These are phyloP conservation scores for Hygrocybe coccinea DNA, from an alignment of 768 basidiomycete genomes.

Conservation along the genomic window DNA sequence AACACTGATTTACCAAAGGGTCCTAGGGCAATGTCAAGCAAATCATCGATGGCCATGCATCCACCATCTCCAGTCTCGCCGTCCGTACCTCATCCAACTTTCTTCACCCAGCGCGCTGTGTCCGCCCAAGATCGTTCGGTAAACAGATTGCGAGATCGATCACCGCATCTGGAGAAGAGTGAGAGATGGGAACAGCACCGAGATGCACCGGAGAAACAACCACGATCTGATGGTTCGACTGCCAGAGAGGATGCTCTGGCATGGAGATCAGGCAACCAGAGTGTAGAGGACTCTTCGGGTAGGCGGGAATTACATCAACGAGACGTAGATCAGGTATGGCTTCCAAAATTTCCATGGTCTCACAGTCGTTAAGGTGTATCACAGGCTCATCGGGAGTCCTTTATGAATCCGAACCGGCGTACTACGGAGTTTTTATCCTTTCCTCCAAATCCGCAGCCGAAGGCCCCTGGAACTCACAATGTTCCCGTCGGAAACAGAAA, in stretches of 20 bases:
- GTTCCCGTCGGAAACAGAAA: slow-evolving; percentile 35
- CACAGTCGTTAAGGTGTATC: background rate
- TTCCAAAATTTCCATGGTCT: background rate
- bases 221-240: background rate
- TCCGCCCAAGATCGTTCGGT: background rate
- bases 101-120: background rate
- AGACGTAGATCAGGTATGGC: slow-evolving; percentile 3
- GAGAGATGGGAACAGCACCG: slow-evolving; percentile 4
- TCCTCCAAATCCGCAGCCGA: slow-evolving; percentile 6
- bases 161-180: slow-evolving; percentile 1
- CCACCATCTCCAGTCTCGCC: slow-evolving; percentile 9
- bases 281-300: slow-evolving; percentile 1
- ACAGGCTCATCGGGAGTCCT: slow-evolving; percentile 1
- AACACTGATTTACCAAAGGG: slow-evolving; percentile 16
- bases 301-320: background rate
- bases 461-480: slow-evolving; percentile 34
- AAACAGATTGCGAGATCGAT: slow-evolving; percentile 7
- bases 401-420: slow-evolving; percentile 12
- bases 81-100: background rate
- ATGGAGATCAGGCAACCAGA: slow-evolving; percentile 1
- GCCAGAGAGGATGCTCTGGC: slow-evolving; percentile 1
- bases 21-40: slow-evolving; percentile 30
- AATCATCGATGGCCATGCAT: background rate
- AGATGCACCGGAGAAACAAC: background rate
- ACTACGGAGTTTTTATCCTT: slow-evolving; percentile 16